Evolutionary conservation across 108 stramenopile genomes (phyloP), one percentile per base, ranked within the genome.

Genomic region (Stephanodiscus triporus): DNA sequence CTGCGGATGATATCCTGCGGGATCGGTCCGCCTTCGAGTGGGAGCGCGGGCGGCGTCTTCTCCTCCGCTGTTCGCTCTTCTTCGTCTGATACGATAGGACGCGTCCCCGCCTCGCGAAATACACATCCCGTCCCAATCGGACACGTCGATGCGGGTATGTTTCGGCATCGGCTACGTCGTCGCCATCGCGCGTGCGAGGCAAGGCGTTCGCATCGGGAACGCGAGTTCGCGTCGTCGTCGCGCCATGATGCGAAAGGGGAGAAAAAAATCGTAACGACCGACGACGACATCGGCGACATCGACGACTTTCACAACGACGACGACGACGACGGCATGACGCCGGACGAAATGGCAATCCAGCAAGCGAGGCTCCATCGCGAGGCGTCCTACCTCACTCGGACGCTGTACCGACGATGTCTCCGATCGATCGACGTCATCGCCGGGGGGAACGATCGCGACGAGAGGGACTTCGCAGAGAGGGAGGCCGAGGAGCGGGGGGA

Each of bases 391-490:
- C 53, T 92, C 48, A 91, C 91, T 3, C 78, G 76, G 50, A 71
- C 86, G 9, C 76, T 95, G 7, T 95, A 91, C 62, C 79, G 91
- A 38, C 53, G 64, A 50, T 95, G 94, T 63, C 32, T 92, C 10
- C 76, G 81, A 67, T 92, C 89, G 16, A 68, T 87, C 27, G 56
- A 71, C 42, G 4, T 80, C 0, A 83, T 91, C 42, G 81, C 80
- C 29, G 40, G 36, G 56, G 94, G 90, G 14, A 95, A 95, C 66
- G 88, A 87, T 56, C 83, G 83, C 26, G 94, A 95, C 65, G 89
- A 90, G 56, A 61, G 51, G 22, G 88, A 91, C 51, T 95, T 95
- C 54, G 29, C 63, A 29, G 68, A 67, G 38, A 76, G 84, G 49
- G 91, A 91, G 67, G 70, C 82, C 50, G 65, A 85, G 19, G 64